Base-by-base conservation (phyloP, 805 yeast genomes). In the Kodamaea kaohsiungensis region DNA sequence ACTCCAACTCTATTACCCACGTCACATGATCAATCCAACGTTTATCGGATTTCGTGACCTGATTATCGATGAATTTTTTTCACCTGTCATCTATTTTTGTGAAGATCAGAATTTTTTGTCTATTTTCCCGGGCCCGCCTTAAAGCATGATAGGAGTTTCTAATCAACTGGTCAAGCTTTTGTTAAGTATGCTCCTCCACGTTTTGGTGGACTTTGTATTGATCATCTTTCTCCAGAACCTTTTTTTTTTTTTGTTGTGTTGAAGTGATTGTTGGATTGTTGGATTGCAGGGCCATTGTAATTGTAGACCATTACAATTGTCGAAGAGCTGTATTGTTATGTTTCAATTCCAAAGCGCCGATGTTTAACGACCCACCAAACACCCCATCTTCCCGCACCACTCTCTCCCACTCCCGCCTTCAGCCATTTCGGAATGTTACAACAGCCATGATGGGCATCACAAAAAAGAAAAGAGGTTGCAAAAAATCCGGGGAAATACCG, bases 401-500 rank as follows among this genome's bases (percentile, higher is more conserved):
- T 40, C 19, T 22, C 45, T 12, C 7, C 45, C 25, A 40, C 27
- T 12, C 45, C 45, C 45, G 45, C 45, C 45, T 40, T 19, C 17
- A 9, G 25, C 25, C 25, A 22, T 15, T 17, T 12, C 10, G 35
- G 35, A 30, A 30, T 30, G 45, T 7, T 22, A 22, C 25, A 16
- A 16, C 19, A 40, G 45, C 17, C 25, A 40, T 22, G 45, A 40
- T 40, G 45, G 48, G 35, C 48, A 46, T 46, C 48, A 33, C 48
- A 27, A 27, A 46, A 46, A 18, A 27, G 30, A 46, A 46, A 27
- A n/a, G 19, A 17, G 39, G 25, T 27, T 30, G 47, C 12, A 18
- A 16, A 46, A 27, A 46, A 46, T 46, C 48, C 39, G 48, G 48
- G 48, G 48, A 42, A 42, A 17, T 40, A 40, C 45, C 17, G 43